Evolutionary conservation across 768 basidiomycete genomes (phyloP).

Genomic region (Boletus sensibilis): DNA sequence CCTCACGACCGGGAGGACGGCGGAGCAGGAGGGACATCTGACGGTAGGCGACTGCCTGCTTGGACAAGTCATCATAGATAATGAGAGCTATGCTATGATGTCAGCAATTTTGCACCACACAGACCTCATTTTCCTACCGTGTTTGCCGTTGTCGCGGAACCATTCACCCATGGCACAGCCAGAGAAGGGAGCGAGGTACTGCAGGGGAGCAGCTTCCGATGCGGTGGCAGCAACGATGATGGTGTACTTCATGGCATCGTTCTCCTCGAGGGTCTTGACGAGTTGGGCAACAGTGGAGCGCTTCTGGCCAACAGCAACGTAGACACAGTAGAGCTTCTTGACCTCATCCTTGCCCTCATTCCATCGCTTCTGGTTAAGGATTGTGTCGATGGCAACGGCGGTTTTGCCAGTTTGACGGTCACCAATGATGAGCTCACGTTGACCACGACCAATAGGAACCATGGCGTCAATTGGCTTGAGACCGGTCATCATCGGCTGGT

Average conservation of each 20-base stretch:
- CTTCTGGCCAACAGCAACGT: conserved; percentile 99
- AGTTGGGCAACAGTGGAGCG: conserved; percentile 99
- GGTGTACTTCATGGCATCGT: conserved; percentile 99
- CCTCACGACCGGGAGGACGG: conserved; percentile 99
- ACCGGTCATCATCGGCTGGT: conserved; percentile 99
- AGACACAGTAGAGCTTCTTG: conserved; percentile 99
- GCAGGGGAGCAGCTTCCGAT: conserved; percentile 97
- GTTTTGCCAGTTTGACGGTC: conserved; percentile 99
- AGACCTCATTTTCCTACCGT: conserved; percentile 56
- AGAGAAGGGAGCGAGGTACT: conserved; percentile 99
- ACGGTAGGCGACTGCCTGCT: conserved; percentile 99
- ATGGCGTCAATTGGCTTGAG: conserved; percentile 99
- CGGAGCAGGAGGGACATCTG: conserved; percentile 99
- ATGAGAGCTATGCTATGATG: conserved; percentile 66
- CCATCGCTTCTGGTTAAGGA: conserved; percentile 99
- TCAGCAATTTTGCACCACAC: conserved; percentile 10
- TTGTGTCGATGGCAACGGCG: conserved; percentile 99
- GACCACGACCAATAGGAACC: conserved; percentile 99
- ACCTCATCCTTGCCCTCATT: conserved; percentile 95
- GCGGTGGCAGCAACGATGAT: conserved; percentile 99
- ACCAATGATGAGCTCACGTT: conserved; percentile 99
- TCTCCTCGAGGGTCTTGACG: conserved; percentile 99
- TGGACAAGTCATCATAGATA: conserved; percentile 99
- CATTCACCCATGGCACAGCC: conserved; percentile 99
- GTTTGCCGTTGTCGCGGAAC: conserved; percentile 99